A percentile compares a stretch with the other conserved stretches of the same genome.
Evolutionary conservation across 208 protist genomes (phyloP).

Genomic region (Trichomonas tenax): DNA sequence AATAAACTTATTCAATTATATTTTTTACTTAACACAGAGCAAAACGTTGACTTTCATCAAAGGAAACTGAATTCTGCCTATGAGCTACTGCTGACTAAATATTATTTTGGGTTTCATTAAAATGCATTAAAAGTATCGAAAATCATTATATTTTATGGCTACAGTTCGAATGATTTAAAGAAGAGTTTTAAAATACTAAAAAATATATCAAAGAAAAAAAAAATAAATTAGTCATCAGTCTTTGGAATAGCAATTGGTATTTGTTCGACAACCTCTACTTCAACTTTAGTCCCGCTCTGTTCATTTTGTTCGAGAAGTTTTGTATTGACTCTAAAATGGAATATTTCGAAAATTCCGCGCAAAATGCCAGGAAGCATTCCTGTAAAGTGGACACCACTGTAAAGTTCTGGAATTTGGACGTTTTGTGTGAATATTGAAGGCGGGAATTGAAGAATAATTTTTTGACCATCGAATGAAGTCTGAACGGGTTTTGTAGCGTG

Average conservation of each 20-base stretch:
- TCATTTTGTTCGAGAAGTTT: neutral
- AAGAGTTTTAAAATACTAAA: too few species aligned
- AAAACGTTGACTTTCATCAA: too few species aligned
- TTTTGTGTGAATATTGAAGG: constrained; percentile 13
- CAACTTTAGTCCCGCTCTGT: neutral
- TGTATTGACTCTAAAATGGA: neutral
- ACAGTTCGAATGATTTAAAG: too few species aligned
- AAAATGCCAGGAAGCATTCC: neutral
- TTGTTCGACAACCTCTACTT: neutral
- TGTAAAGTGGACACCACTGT: neutral
- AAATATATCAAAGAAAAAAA: neutral
- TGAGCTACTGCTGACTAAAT: too few species aligned
- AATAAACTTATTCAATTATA: too few species aligned
- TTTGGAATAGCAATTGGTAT: constrained; percentile 19
- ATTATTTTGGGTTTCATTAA: too few species aligned
- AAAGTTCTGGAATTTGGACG: neutral
- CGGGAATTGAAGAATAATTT: neutral
- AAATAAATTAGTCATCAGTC: neutral
- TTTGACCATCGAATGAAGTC: neutral
- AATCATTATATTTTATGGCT: too few species aligned
- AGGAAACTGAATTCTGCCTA: too few species aligned
- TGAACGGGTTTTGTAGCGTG: neutral
- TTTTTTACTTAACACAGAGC: too few species aligned
- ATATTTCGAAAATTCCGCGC: neutral
- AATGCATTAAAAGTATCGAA: too few species aligned